Evolutionary conservation across 1,139 yeast genomes (phyloP), one percentile per base, ranked within the genome.

Genomic region (Pneumocystis sp.): DNA sequence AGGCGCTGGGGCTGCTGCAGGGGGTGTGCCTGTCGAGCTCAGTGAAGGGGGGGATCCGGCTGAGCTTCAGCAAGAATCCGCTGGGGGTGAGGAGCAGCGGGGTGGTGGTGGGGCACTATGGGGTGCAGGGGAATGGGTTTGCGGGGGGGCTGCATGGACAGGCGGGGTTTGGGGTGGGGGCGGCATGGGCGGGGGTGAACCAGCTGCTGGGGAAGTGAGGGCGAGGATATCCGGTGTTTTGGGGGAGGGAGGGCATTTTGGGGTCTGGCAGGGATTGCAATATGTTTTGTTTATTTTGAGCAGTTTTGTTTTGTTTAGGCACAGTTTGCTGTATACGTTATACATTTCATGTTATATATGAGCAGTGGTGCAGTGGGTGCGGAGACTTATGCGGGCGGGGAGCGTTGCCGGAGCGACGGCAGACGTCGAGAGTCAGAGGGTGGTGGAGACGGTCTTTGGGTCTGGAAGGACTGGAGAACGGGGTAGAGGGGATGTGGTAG

Each of bases 51-150:
- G 98, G 98, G 31, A 93, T 93, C 67, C 82, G 98, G 68, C 81
- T 93, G 68, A 88, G 96, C 65, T 93, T 90, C 73, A 89, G 96
- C 61, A 93, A 93, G 77, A 93, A 93, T 75, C 98, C 98, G 29
- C 81, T 93, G 71, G 98, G 98, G 61, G 98, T 93, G 5, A 83
- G 97, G 70, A 67, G 63, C 29, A 59, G 21, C 12, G 34, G 29
- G 10, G 19, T 45, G 10, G 8, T 45, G 29, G 57, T 45, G 8
- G 21, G 21, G 8, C 57, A 45, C n/a, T 45, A 45, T 45, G 57
- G 57, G 3, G 5, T 45, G 31, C 57, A 5, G 34, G 34, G 34
- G 34, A 31, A 31, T 31, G 34, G 3, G 34, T 5, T 31, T 3
- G 34, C 5, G 34, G 34, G 34, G 34, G 34, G 34, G 34, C 21